phyloP scores from a whole-genome alignment of 2,329 filamentous ascomycete species.

The Fusarium miscanthi region DNA sequence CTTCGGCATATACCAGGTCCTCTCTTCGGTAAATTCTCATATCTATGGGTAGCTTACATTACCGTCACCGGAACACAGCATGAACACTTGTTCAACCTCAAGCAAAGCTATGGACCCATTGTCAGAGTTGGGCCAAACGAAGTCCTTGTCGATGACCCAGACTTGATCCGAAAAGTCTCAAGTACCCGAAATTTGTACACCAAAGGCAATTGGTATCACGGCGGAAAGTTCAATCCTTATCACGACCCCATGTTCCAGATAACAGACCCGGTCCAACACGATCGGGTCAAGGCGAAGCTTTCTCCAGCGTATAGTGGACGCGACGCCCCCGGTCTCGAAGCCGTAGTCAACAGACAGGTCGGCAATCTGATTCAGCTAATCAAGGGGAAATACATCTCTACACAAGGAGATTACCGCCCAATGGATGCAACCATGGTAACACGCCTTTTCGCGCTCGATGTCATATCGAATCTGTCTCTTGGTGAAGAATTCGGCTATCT shows the following conservation, averaged over 20 bases:
- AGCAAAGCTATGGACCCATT: neutral
- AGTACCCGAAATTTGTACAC: neutral
- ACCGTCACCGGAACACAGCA: neutral
- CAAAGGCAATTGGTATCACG: neutral
- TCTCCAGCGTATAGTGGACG: neutral
- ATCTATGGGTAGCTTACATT: neutral
- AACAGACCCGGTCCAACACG: neutral
- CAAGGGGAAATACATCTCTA: neutral
- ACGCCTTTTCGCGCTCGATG: neutral
- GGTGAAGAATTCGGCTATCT: neutral
- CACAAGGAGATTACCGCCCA: neutral
- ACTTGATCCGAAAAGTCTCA: neutral
- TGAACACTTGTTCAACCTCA: neutral
- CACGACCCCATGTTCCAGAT: neutral
- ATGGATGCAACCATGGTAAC: neutral
- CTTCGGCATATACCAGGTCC: conserved; percentile 1
- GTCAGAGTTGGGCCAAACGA: conserved; percentile 3
- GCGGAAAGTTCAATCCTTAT: neutral
- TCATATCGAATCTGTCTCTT: neutral
- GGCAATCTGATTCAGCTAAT: neutral
- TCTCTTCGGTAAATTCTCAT: neutral
- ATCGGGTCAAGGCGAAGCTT: neutral
- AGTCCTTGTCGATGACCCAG: neutral
- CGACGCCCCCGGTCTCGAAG: neutral
- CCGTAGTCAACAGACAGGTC: neutral